phyloP scores from a whole-genome alignment of 139 green algal species.

The Tetratostichococcus sp. region DNA sequence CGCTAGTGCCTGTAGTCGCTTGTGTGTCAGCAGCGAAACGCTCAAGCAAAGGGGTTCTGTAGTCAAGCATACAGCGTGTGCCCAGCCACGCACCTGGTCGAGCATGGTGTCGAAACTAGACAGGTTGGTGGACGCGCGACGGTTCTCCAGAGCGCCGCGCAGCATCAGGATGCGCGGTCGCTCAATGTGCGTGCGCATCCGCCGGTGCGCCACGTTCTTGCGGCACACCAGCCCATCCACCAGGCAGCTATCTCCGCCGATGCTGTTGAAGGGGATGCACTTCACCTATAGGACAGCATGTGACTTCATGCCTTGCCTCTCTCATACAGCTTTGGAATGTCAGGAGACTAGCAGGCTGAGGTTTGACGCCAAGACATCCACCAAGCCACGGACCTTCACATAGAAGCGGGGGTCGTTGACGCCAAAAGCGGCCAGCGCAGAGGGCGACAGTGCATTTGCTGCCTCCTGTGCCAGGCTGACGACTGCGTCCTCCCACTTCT shows the following conservation, averaged over 20 bases:
- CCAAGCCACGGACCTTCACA: constrained; percentile 65
- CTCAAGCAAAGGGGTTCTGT: not conserved
- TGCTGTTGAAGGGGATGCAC: constrained; percentile 37
- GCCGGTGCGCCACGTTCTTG: constrained; percentile 74
- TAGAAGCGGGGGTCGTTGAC: constrained; percentile 54
- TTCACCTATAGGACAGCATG: constrained; percentile 72
- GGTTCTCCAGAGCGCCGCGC: constrained; percentile 48
- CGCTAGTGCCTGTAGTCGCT: no score
- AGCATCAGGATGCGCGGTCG: constrained; percentile 58
- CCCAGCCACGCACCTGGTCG: constrained; percentile 35
- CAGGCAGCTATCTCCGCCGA: constrained; percentile 48
- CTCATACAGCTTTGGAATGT: not conserved
- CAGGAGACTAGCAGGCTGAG: not conserved
- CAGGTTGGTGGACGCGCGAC: constrained; percentile 42
- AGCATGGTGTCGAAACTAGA: constrained; percentile 64
- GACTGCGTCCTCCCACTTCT: constrained; percentile 46
- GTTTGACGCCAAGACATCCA: no score
- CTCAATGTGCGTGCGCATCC: constrained; percentile 67
- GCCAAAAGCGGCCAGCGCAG: constrained; percentile 29
- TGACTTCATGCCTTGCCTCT: no score
- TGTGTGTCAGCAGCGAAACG: no score
- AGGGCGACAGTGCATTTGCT: constrained; percentile 35
- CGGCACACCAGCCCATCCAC: constrained; percentile 66
- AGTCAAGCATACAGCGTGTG: not conserved
- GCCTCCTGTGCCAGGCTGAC: constrained; percentile 43